Evolutionary conservation across 2,329 filamentous ascomycete genomes (phyloP).

Genomic region (Epichloe hybrida): DNA sequence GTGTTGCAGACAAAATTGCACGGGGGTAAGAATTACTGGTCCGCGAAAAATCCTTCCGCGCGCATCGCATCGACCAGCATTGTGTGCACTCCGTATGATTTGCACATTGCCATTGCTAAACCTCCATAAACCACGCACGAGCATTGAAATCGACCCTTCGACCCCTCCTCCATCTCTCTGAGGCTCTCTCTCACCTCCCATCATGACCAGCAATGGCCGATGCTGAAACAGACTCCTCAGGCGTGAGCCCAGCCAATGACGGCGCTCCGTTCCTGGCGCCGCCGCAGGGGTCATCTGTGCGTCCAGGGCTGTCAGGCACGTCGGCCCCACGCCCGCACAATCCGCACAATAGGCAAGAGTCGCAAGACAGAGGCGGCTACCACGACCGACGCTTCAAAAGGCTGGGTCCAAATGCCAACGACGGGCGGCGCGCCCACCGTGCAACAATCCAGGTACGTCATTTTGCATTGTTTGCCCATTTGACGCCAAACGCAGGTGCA

Average conservation of each 20-base stretch:
- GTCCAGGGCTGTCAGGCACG: background rate
- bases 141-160: too few species aligned
- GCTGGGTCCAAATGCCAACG: constrained; percentile 1
- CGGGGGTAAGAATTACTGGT: background rate
- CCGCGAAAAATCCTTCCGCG: too few species aligned
- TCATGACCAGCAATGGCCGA: background rate
- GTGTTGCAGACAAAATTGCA: background rate
- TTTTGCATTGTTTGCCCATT: background rate
- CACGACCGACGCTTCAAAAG: background rate
- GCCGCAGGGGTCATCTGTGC: background rate
- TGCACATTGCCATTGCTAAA: background rate
- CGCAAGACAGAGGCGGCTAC: background rate
- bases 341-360: background rate
- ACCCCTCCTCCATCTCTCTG: background rate
- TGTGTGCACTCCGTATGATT: background rate
- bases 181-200: background rate
- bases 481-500: background rate
- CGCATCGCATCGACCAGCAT: too few species aligned
- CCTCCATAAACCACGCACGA: too few species aligned
- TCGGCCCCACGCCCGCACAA: background rate
- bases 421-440: background rate
- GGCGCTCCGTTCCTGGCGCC: constrained; percentile 1
- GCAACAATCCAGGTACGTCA: constrained; percentile 2
- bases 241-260: constrained; percentile 4
- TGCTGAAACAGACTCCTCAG: constrained; percentile 2